Percentiles rank a stretch among this genome's conserved stretches.
These are phyloP conservation scores for Iris macrosiphon DNA, from an alignment of 106 monocot species.

Conservation along the genomic window DNA sequence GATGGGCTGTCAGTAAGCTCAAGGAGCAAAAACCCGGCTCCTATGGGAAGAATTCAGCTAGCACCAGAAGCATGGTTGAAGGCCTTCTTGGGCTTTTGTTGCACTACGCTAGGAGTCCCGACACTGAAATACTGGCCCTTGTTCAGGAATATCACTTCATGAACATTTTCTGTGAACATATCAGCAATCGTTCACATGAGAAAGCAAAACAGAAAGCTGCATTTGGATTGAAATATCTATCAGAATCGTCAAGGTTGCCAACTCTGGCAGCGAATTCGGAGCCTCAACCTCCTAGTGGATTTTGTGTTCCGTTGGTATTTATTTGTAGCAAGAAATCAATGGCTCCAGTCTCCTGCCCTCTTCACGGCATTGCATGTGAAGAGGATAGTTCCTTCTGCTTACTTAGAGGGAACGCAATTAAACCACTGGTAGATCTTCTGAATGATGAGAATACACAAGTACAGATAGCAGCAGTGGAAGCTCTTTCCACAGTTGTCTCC, in stretches of 20 bases:
- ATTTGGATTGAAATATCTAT: constrained; percentile 39
- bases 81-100: constrained; percentile 42
- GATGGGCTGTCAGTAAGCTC: constrained; percentile 23
- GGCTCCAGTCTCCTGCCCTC: constrained; percentile 15
- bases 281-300: constrained; percentile 27
- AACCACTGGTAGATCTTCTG: constrained; percentile 34
- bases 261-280: constrained; percentile 5
- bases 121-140: constrained; percentile 20
- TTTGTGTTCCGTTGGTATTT: constrained; percentile 23
- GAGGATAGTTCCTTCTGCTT: constrained; percentile 35
- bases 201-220: constrained; percentile 30
- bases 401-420: constrained; percentile 30
- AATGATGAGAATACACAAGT: constrained; percentile 27
- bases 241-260: constrained; percentile 14
- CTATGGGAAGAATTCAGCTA: constrained; percentile 14
- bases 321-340: constrained; percentile 23
- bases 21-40: constrained; percentile 18
- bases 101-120: constrained; percentile 28
- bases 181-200: constrained; percentile 16
- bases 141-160: constrained; percentile 34
- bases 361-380: constrained; percentile 24
- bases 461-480: constrained; percentile 45
- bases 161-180: constrained; percentile 23
- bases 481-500: constrained; percentile 24
- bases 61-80: constrained; percentile 21